Evolutionary conservation across 1,284 basidiomycete species (phyloP).

Genomic region (Cryptococcus sp.): DNA sequence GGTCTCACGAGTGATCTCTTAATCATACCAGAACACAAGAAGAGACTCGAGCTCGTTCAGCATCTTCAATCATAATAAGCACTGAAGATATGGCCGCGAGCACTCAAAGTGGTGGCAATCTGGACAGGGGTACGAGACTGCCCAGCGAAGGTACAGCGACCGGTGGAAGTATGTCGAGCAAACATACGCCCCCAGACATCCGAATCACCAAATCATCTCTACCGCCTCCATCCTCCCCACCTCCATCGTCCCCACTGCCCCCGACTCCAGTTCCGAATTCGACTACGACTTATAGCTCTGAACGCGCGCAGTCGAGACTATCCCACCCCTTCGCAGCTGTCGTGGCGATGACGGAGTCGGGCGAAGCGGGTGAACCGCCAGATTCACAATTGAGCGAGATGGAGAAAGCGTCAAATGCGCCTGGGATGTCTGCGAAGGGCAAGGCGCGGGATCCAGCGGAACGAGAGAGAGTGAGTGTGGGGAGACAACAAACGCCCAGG

Average conservation of each 20-base stretch:
- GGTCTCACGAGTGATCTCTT: too few relatives aligned
- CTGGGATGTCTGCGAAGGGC: slow-evolving; percentile 1
- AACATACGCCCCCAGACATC: background rate
- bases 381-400: background rate
- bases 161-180: background rate
- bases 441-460: slow-evolving; percentile 11
- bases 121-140: too few relatives aligned
- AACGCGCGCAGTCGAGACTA: background rate
- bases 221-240: background rate
- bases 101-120: too few relatives aligned
- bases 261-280: background rate
- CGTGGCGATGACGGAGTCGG: slow-evolving; percentile 22
- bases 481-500: slow-evolving; percentile 24
- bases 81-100: too few relatives aligned
- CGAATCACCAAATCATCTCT: background rate
- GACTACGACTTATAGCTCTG: background rate
- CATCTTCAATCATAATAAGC: too few relatives aligned
- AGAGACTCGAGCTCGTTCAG: too few relatives aligned
- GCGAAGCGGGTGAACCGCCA: slow-evolving; percentile 9
- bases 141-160: background rate
- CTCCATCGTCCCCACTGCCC: background rate
- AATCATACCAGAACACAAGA: too few relatives aligned
- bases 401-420: slow-evolving; percentile 1
- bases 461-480: slow-evolving; percentile 6
- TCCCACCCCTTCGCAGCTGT: slow-evolving; percentile 18